phyloP scores from a whole-genome alignment of 306 rosid genomes.

The Lupinus albus region DNA sequence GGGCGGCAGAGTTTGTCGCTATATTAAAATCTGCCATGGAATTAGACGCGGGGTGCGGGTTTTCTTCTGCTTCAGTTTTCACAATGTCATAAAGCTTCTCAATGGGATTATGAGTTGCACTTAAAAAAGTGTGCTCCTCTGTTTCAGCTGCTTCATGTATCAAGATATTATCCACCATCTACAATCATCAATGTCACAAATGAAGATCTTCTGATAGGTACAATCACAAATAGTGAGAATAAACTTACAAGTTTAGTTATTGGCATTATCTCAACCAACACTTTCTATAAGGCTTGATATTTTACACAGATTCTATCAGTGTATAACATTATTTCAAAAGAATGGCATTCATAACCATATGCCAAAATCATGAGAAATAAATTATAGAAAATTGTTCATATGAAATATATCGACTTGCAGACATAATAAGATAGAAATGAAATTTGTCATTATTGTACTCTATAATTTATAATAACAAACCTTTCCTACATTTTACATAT shows the following conservation, averaged over 20 bases:
- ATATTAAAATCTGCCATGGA: conserved; percentile 39
- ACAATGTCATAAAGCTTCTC: conserved; percentile 49
- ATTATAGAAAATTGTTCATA: background rate
- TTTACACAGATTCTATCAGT: no score
- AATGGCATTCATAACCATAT: background rate
- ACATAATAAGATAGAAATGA: background rate
- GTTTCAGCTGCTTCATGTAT: conserved; percentile 64
- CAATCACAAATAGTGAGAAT: background rate
- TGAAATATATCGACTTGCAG: background rate
- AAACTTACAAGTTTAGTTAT: conserved; percentile 1
- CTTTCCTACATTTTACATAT: background rate
- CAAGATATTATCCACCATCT: conserved; percentile 73
- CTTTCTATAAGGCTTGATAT: background rate
- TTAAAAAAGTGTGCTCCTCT: conserved; percentile 38
- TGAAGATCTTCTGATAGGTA: conserved; percentile 10
- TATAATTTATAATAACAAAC: background rate
- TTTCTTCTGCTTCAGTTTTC: conserved; percentile 52
- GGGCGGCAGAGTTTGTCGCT: conserved; percentile 21
- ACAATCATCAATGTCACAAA: conserved; percentile 38
- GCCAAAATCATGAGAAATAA: conserved; percentile 7
- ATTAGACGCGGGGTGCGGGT: conserved; percentile 36
- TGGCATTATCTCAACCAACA: conserved; percentile 27
- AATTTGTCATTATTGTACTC: background rate
- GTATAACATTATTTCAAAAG: background rate
- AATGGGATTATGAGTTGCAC: conserved; percentile 27